Evolutionary conservation across 805 yeast species (phyloP).

Genomic region (Cyberlindnera xylosilytica): DNA sequence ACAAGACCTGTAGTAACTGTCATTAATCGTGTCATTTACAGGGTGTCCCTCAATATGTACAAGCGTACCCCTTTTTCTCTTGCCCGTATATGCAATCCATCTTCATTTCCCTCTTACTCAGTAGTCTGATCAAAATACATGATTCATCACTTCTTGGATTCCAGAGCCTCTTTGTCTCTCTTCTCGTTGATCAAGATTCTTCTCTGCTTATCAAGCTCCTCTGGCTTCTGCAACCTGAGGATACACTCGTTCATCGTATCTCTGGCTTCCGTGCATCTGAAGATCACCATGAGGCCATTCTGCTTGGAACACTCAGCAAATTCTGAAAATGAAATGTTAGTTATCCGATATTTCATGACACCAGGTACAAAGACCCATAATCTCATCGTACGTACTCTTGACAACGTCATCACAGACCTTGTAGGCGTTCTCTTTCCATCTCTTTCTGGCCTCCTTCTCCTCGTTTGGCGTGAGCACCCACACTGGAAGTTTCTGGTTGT

Average conservation of each 20-base stretch:
- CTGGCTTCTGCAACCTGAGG: slow-evolving; percentile 52
- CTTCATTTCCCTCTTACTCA: no score
- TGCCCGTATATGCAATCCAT: no score
- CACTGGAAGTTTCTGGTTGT: slow-evolving; percentile 47
- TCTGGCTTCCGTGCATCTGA: slow-evolving; percentile 58
- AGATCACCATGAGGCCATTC: slow-evolving; percentile 63
- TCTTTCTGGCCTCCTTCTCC: slow-evolving; percentile 66
- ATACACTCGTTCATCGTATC: slow-evolving; percentile 64
- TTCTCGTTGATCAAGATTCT: slow-evolving; percentile 63
- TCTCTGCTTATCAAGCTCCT: slow-evolving; percentile 66
- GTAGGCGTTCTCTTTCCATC: slow-evolving; percentile 68
- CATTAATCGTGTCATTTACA: neutral
- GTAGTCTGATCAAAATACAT: neutral
- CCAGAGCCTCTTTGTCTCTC: slow-evolving; percentile 28
- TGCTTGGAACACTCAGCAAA: slow-evolving; percentile 65
- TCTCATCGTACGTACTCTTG: slow-evolving; percentile 47
- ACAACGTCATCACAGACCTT: slow-evolving; percentile 66
- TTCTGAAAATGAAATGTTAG: slow-evolving; percentile 27
- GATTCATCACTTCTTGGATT: neutral
- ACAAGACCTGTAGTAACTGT: neutral
- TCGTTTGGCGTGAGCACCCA: slow-evolving; percentile 79
- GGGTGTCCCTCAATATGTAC: slow-evolving; percentile 1
- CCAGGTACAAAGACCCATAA: no score
- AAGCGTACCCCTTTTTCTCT: neutral
- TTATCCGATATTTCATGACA: no score